Base-by-base conservation (phyloP, 2,329 filamentous ascomycete genomes). In the Lasiodiplodia theobromae region DNA sequence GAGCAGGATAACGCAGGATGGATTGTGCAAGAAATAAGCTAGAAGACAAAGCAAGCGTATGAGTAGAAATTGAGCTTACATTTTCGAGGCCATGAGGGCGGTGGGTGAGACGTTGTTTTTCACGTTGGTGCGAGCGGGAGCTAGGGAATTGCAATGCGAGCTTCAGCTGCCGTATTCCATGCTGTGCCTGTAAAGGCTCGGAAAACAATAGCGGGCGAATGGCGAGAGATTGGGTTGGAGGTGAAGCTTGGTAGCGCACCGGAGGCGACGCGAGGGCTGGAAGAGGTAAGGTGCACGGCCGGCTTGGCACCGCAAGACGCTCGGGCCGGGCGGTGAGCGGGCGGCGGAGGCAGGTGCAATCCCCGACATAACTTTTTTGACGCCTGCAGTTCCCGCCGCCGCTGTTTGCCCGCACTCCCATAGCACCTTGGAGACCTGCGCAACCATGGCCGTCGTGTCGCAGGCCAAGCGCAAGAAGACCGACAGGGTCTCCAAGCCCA, bases 401-500 rank as follows among this genome's bases (percentile, higher is more conserved):
- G 38, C 40, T 25, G 64, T 25, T 31, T 28, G 31, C 52, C 47
- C 49, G 64, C 18, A 12, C 14, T 37, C 51, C 18, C 23, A 14
- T n/a, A 21, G 16, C 64, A 18, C 25, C 53, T 25, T 58, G 49
- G 52, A 53, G 18, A 25, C 23, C 65, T 38, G 65, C 65, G 52
- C 66, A 63, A 76, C 53, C 62, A 84, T 84, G 82, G 79, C 82
- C 69, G 77, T 79, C 67, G 81, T 81, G 76, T 80, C 80, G 62
- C 77, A 78, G 74, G 79, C 78, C 54, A 71, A 73, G 64, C 70
- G 71, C 72, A 75, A 70, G 72, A 76, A 74, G 77, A 71, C 73
- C 72, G 79, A 77, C 86, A 75, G 91, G 92, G 85, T 86, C 87
- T 86, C 86, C 73, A 92, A 91, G 82, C 86, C 83, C 63, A 76